Evolutionary conservation across 1,139 yeast species (phyloP), one percentile per base, ranked within the genome.

Genomic region (Lodderomyces jiufengensis): DNA sequence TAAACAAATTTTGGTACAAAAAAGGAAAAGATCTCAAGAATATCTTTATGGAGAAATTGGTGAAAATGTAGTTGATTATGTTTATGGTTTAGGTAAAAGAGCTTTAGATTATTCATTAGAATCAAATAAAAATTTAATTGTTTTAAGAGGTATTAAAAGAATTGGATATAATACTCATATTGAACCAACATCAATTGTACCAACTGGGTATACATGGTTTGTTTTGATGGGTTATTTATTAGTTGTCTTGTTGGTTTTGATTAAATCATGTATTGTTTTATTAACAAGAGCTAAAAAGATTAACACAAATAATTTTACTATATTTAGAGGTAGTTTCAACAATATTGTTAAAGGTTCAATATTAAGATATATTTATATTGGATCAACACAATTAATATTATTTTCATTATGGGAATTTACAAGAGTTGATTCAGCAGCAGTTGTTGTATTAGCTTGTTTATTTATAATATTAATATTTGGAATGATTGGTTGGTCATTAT

Each of bases 331-430:
- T 30, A 68, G 76, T 31, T 82, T 85, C 73, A 57, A 50, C 39
- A 52, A 59, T 26, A 69, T 82, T 26, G 56, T 84, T 44, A 83
- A 81, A 51, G 94, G 95, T 32, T 64, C 86, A 5, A 44, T 84
- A 32, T 69, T 80, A 46, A 73, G 88, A 57, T 83, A 83, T 51
- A 69, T 83, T 39, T 80, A 76, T 49, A 81, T 84, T 54, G 94
- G 92, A 0, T 82, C 81, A 53, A 77, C 87, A 2, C 95, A 84
- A 59, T 62, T 84, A 46, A 63, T 76, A 3, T 73, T 84, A 35
- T 66, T 84, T 37, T 76, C 90, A 10, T 67, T 83, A 34, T 84
- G 86, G 85, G 92, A 84, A 59, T 83, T 82, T 50, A 76, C 80
- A 9, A 71, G 68, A 46, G 58, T 67, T 40, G 94, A 84, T 52